These are phyloP conservation scores for Malbranchea zuffiana DNA, from an alignment of 2,329 filamentous ascomycete species.

Conservation along the genomic window DNA sequence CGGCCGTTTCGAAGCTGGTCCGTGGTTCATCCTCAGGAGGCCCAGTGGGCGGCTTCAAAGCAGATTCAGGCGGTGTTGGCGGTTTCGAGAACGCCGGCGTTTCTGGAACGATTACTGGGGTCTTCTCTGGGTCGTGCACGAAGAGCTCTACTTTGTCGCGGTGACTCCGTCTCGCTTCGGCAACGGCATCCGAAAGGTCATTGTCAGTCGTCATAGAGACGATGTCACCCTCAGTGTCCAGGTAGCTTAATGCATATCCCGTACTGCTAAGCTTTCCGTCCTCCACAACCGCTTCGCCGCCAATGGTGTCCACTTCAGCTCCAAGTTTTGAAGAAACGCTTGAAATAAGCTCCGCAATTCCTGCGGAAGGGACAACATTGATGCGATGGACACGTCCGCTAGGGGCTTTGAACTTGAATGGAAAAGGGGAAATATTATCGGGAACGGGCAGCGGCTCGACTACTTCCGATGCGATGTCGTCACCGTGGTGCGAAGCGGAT, in stretches of 20 bases:
- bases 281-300: conserved; percentile 65
- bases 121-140: conserved; percentile 83
- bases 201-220: conserved; percentile 95
- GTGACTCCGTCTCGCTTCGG: conserved; percentile 62
- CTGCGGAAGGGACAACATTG: conserved; percentile 69
- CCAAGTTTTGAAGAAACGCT: conserved; percentile 78
- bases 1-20: conserved; percentile 12
- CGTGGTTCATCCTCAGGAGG: conserved; percentile 47
- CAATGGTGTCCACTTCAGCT: conserved; percentile 67
- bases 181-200: conserved; percentile 81
- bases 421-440: conserved; percentile 64
- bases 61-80: conserved; percentile 44
- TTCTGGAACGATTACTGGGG: conserved; percentile 60
- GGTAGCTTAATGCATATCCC: conserved; percentile 86
- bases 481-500: conserved; percentile 83
- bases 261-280: conserved; percentile 64
- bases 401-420: conserved; percentile 98
- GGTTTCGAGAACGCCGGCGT: conserved; percentile 43
- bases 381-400: conserved; percentile 87
- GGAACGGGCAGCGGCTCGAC: conserved; percentile 46
- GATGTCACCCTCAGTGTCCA: conserved; percentile 93
- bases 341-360: conserved; percentile 65
- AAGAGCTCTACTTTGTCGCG: conserved; percentile 95
- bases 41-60: conserved; percentile 37
- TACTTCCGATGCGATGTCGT: conserved; percentile 60